These are phyloP conservation scores for Paraleonurus japonicus DNA, from an alignment of 257 asterid genomes.

Conservation along the genomic window DNA sequence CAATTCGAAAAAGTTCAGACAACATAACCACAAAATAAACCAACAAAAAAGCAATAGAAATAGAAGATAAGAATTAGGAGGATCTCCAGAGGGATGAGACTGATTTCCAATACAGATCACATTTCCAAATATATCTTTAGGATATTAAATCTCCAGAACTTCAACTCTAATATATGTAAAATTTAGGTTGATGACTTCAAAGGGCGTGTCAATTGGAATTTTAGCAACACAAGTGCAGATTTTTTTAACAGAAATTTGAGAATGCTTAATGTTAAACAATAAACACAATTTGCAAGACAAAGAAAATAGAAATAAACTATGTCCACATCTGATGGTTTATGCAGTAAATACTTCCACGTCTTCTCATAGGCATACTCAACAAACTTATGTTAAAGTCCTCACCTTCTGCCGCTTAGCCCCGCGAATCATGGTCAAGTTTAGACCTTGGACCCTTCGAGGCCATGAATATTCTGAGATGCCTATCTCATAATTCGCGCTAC, in stretches of 20 bases:
- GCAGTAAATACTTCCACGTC: conserved; percentile 1
- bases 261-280: background rate
- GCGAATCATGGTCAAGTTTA: conserved; percentile 88
- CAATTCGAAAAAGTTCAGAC: conserved; percentile 5
- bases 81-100: background rate
- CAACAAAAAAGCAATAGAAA: background rate
- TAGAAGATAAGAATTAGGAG: background rate
- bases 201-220: background rate
- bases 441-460: conserved; percentile 99
- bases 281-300: conserved; percentile 4
- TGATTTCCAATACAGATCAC: background rate
- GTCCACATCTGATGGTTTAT: background rate
- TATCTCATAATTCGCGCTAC: conserved; percentile 49
- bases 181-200: background rate
- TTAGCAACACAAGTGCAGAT: background rate
- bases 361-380: conserved; percentile 7
- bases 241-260: background rate
- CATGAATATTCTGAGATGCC: conserved; percentile 52
- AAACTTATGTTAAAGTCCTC: conserved; percentile 21
- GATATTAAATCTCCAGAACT: conserved; percentile 10
- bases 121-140: background rate
- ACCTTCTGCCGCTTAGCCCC: conserved; percentile 96
- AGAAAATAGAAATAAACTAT: background rate
- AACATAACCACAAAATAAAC: background rate
- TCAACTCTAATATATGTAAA: conserved; percentile 14